Conservation (phyloP, 2,329 filamentous ascomycete genomes). For the Fusarium acutatum region DNA sequence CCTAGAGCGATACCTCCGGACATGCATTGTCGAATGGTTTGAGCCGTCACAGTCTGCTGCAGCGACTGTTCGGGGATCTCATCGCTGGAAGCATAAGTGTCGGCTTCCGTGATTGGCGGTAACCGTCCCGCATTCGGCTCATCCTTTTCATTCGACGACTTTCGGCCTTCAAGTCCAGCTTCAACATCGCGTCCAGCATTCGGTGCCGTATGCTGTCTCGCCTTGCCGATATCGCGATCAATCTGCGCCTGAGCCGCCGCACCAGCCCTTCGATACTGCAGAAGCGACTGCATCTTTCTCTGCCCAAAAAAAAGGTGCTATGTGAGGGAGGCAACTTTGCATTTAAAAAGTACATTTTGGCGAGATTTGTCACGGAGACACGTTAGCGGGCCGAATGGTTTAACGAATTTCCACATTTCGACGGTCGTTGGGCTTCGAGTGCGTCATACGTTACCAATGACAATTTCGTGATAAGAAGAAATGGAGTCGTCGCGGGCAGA, state of each 20-base stretch:
- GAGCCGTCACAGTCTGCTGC: background rate
- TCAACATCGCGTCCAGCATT: background rate
- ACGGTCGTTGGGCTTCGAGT: background rate
- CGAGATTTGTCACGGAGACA: conserved; percentile 7
- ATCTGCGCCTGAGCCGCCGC: conserved; percentile 33
- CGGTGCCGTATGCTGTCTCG: background rate
- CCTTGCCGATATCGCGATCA: conserved; percentile 28
- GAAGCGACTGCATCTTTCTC: conserved; percentile 26
- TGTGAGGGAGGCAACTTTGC: background rate
- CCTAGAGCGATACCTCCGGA: conserved; percentile 36
- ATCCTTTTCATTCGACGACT: background rate
- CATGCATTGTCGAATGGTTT: conserved; percentile 11
- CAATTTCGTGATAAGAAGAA: conserved; percentile 8
- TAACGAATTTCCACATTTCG: background rate
- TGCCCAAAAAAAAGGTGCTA: background rate
- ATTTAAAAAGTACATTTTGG: background rate
- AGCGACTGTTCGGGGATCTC: background rate
- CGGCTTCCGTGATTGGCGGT: background rate
- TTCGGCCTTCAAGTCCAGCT: background rate
- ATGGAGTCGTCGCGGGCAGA: conserved; percentile 5
- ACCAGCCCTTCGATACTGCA: conserved; percentile 30
- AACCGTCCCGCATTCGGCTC: background rate
- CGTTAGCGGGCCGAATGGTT: background rate
- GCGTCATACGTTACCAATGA: conserved; percentile 5
- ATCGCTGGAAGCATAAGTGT: background rate